Evolutionary conservation across 208 protist genomes (phyloP).

Genomic region (Blastocrithidia nonstop): DNA sequence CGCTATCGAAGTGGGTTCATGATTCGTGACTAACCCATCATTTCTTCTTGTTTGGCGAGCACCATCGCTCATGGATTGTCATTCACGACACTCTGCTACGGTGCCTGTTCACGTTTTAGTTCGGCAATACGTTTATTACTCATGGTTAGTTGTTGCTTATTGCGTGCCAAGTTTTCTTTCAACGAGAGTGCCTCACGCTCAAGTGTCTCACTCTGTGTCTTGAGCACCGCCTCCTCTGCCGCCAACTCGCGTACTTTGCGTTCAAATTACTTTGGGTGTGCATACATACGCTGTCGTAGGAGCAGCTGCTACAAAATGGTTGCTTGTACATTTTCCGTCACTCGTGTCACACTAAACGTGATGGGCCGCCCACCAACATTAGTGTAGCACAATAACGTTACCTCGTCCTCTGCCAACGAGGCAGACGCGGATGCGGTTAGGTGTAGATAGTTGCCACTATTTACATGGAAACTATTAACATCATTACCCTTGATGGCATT

Average conservation of each 20-base stretch:
- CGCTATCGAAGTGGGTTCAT: conserved; percentile 43
- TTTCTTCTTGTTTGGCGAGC: conserved; percentile 18
- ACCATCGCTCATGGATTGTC: conserved; percentile 23
- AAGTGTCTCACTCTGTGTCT: conserved; percentile 21
- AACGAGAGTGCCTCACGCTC: conserved; percentile 56
- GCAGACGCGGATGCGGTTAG: neutral
- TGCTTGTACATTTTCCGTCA: conserved; percentile 15
- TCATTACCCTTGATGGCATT: too few relatives aligned
- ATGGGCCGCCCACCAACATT: conserved; percentile 8
- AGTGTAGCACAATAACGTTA: conserved; percentile 6
- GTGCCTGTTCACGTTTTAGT: conserved; percentile 25
- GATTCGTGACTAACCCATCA: conserved; percentile 11
- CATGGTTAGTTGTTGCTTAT: conserved; percentile 23
- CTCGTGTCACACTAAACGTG: conserved; percentile 11
- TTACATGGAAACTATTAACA: too few relatives aligned
- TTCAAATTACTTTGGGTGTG: conserved; percentile 46
- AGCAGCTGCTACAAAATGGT: conserved; percentile 34
- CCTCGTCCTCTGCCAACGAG: conserved; percentile 2
- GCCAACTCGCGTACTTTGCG: conserved; percentile 16
- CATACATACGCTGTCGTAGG: conserved; percentile 18
- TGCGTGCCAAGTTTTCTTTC: conserved; percentile 42
- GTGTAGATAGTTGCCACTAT: too few relatives aligned
- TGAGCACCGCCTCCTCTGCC: conserved; percentile 17
- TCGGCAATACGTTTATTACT: conserved; percentile 44
- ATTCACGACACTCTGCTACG: conserved; percentile 9